Evolutionary conservation across 108 stramenopile species (phyloP).

Genomic region (Pseudonitzschia multiseries): DNA sequence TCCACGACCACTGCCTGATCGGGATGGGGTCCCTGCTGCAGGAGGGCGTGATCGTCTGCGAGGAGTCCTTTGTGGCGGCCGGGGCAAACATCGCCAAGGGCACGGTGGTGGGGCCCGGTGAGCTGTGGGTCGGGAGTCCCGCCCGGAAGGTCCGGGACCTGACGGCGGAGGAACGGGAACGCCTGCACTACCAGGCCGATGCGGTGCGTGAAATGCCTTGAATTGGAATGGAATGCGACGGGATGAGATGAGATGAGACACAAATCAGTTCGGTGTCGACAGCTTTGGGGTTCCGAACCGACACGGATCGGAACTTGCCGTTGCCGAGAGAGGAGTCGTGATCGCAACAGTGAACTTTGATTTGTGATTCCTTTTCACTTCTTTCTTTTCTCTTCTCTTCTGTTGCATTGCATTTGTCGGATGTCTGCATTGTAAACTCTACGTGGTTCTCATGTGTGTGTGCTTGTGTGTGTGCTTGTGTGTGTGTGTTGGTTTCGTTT

Average conservation of each 20-base stretch:
- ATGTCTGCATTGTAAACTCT: too few relatives aligned
- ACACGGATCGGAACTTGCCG: too few relatives aligned
- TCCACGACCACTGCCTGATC: constrained; percentile 80
- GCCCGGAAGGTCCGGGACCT: constrained; percentile 81
- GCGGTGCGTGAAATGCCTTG: constrained; percentile 25
- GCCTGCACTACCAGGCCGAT: constrained; percentile 70
- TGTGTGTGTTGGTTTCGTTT: neutral
- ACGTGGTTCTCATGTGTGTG: too few relatives aligned
- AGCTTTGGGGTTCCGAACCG: too few relatives aligned
- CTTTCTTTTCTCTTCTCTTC: neutral
- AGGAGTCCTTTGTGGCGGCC: constrained; percentile 78
- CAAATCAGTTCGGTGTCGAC: too few relatives aligned
- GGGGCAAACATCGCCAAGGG: constrained; percentile 69
- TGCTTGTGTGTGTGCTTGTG: neutral
- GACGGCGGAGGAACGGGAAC: constrained; percentile 59
- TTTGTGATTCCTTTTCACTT: neutral
- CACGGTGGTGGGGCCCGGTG: constrained; percentile 61
- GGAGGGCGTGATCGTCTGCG: constrained; percentile 58
- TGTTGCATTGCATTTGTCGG: neutral
- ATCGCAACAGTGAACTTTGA: too few relatives aligned
- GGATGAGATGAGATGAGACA: neutral
- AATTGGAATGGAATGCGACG: too few relatives aligned
- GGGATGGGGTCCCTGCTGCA: constrained; percentile 78
- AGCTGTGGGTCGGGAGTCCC: constrained; percentile 86
- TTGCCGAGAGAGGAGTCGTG: too few relatives aligned